phyloP scores from a whole-genome alignment of 208 protist genomes.

The Crithidia acanthocephali region DNA sequence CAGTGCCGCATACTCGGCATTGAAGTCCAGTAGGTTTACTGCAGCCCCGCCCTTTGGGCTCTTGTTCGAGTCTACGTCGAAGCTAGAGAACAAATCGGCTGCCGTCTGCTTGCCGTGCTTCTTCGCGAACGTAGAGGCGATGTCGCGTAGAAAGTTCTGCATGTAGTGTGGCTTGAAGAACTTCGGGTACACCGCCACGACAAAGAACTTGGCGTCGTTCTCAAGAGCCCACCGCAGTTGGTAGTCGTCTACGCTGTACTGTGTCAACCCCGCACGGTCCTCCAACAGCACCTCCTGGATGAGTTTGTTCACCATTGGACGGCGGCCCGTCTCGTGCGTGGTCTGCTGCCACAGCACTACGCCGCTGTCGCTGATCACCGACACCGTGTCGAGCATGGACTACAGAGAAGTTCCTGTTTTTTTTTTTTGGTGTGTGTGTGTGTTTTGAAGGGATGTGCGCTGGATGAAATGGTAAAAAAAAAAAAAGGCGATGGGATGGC shows the following conservation, averaged over 20 bases:
- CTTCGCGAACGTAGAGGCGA: slow-evolving; percentile 77
- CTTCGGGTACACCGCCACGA: slow-evolving; percentile 93
- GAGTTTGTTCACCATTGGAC: slow-evolving; percentile 90
- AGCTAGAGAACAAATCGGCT: slow-evolving; percentile 11
- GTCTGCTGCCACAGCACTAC: slow-evolving; percentile 92
- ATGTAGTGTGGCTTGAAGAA: slow-evolving; percentile 89
- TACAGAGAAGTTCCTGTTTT: background rate
- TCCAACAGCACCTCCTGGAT: slow-evolving; percentile 95
- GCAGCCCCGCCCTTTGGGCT: background rate
- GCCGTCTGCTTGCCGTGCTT: slow-evolving; percentile 51
- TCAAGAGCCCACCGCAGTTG: slow-evolving; percentile 92
- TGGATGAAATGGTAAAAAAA: background rate
- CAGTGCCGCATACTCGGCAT: slow-evolving; percentile 46
- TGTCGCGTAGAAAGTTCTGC: slow-evolving; percentile 80
- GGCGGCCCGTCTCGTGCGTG: slow-evolving; percentile 53
- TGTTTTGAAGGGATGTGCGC: background rate
- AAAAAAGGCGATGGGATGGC: background rate
- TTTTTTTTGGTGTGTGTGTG: background rate
- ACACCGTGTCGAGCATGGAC: slow-evolving; percentile 96
- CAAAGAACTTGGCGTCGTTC: slow-evolving; percentile 95
- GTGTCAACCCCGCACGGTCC: slow-evolving; percentile 82
- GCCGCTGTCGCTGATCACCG: slow-evolving; percentile 94
- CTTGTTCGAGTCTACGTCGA: slow-evolving; percentile 6
- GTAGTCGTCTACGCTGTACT: slow-evolving; percentile 79
- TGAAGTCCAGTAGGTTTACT: slow-evolving; percentile 61